These are phyloP conservation scores for Andrographis paniculata DNA, from an alignment of 305 asterid species.

Conservation along the genomic window DNA sequence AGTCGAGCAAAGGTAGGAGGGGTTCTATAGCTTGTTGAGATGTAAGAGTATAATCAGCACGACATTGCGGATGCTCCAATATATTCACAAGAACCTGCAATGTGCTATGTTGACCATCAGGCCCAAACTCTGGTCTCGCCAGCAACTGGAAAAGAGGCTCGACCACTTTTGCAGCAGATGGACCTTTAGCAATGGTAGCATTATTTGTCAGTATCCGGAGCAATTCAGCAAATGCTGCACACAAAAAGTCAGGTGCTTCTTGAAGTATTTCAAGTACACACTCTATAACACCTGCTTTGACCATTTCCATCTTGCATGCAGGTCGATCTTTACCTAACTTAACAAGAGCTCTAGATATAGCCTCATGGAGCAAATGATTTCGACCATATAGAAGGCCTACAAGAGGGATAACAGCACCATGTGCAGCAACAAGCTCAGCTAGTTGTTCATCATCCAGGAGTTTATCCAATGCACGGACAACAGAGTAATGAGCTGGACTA, in stretches of 20 bases:
- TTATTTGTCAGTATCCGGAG: constrained; percentile 94
- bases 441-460: constrained; percentile 90
- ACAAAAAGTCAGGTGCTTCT: constrained; percentile 91
- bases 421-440: constrained; percentile 96
- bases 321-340: constrained; percentile 97
- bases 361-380: constrained; percentile 81
- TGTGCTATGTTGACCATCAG: constrained; percentile 88
- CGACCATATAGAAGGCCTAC: constrained; percentile 81
- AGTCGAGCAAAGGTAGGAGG: constrained; percentile 75
- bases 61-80: constrained; percentile 92
- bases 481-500: constrained; percentile 83
- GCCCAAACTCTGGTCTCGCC: constrained; percentile 70
- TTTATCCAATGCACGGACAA: constrained; percentile 84
- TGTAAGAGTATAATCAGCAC: constrained; percentile 66
- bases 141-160: constrained; percentile 82
- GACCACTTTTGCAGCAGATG: constrained; percentile 94
- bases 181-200: constrained; percentile 93
- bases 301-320: constrained; percentile 94
- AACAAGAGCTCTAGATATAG: constrained; percentile 87
- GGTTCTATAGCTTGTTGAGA: constrained; percentile 86
- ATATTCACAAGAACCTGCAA: constrained; percentile 95
- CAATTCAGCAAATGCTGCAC: constrained; percentile 88
- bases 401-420: constrained; percentile 92
- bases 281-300: constrained; percentile 85
- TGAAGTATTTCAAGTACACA: constrained; percentile 75